These are phyloP conservation scores for Ganoderma sp. DNA, from an alignment of 1,284 basidiomycete species.

Conservation along the genomic window DNA sequence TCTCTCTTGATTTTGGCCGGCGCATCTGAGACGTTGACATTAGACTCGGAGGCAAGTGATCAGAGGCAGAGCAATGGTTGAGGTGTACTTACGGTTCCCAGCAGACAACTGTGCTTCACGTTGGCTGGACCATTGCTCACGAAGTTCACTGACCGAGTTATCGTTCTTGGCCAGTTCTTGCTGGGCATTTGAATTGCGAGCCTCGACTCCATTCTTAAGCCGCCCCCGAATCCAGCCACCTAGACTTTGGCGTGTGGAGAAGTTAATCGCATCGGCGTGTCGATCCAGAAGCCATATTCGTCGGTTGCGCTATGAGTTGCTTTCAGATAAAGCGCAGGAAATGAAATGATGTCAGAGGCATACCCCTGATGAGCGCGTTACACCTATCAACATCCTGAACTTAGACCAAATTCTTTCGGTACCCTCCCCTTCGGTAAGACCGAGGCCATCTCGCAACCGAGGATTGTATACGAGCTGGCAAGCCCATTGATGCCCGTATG, in stretches of 20 bases:
- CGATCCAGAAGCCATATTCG: constrained; percentile 26
- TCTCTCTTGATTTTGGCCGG: constrained; percentile 43
- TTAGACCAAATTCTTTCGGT: no score
- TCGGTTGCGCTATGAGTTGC: neutral
- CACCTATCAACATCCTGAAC: constrained; percentile 40
- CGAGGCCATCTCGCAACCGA: no score
- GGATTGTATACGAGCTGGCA: no score
- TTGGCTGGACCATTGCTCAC: constrained; percentile 42
- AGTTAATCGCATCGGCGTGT: constrained; percentile 12
- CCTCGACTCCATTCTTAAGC: constrained; percentile 12
- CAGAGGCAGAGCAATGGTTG: no score
- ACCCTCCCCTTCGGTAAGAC: no score
- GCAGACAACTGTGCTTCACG: constrained; percentile 40
- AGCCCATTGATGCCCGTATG: no score
- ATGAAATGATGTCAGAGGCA: no score
- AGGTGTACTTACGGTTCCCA: constrained; percentile 37
- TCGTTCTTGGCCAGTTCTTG: constrained; percentile 20
- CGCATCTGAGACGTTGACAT: no score
- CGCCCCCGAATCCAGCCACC: constrained; percentile 13
- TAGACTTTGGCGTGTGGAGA: constrained; percentile 16
- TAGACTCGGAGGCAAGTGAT: no score
- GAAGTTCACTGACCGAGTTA: constrained; percentile 27
- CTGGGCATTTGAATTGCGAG: neutral
- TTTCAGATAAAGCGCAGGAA: no score
- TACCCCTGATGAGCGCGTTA: constrained; percentile 40